These are phyloP conservation scores for Leishmania tropica DNA, from an alignment of 208 protist genomes.

Conservation along the genomic window DNA sequence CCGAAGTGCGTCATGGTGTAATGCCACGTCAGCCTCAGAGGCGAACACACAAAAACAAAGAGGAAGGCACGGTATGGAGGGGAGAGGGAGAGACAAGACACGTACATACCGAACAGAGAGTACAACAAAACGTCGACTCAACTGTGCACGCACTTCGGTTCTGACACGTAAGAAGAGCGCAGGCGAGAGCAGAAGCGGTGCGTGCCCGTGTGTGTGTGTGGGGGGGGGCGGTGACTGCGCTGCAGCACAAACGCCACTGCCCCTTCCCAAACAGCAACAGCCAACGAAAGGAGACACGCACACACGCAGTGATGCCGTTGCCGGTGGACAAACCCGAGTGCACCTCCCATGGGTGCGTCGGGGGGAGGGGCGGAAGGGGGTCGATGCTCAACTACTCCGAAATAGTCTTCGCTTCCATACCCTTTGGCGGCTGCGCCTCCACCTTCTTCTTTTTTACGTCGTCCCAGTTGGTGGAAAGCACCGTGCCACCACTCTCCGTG, in stretches of 20 bases:
- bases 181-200: neutral
- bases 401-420: constrained; percentile 88
- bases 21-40: neutral
- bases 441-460: constrained; percentile 92
- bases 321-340: neutral
- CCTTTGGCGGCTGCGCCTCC: constrained; percentile 77
- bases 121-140: neutral
- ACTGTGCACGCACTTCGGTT: neutral
- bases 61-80: neutral
- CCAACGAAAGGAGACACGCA: constrained; percentile 1
- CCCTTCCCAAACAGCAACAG: neutral
- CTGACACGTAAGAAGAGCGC: neutral
- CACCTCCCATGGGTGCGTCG: neutral
- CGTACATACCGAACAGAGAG: neutral
- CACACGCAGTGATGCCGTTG: neutral
- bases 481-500: constrained; percentile 94
- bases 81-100: neutral
- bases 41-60: neutral
- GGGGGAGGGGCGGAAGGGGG: neutral
- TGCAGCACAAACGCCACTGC: neutral
- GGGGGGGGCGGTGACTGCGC: neutral
- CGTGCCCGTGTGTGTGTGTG: neutral
- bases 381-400: constrained; percentile 27
- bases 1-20: neutral
- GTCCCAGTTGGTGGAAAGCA: constrained; percentile 96